These are phyloP conservation scores for Dissoconium aciculare DNA, from an alignment of 2,329 filamentous ascomycete species.

Conservation along the genomic window DNA sequence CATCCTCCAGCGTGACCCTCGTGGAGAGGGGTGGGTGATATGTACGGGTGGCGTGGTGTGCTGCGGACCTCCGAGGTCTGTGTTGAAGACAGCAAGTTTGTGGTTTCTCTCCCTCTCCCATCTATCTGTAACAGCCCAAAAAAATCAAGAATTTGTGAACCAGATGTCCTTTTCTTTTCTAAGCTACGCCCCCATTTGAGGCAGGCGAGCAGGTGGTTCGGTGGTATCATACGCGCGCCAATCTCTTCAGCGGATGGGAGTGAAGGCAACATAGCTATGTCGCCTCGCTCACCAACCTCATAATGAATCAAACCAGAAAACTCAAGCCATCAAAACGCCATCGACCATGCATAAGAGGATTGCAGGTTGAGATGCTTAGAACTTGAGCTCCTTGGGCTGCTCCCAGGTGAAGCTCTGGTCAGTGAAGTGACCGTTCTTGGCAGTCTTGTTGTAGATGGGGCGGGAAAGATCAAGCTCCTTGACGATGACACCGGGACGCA, in stretches of 20 bases:
- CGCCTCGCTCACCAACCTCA: too few species aligned
- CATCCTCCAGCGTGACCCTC: neutral
- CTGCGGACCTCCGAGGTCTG: conserved; percentile 14
- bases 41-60: conserved; percentile 4
- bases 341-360: conserved; percentile 5
- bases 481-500: conserved; percentile 96
- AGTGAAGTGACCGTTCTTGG: conserved; percentile 99
- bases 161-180: conserved; percentile 2
- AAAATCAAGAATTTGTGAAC: too few species aligned
- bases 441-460: conserved; percentile 96
- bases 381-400: conserved; percentile 87
- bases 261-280: conserved; percentile 3
- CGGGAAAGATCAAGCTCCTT: conserved; percentile 88
- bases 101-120: conserved; percentile 17
- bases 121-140: conserved; percentile 13
- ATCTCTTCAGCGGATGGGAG: conserved; percentile 7
- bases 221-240: conserved; percentile 7
- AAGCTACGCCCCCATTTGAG: conserved; percentile 3
- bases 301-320: too few species aligned
- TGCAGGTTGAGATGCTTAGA: conserved; percentile 41
- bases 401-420: conserved; percentile 98
- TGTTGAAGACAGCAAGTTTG: conserved; percentile 15
- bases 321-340: too few species aligned
- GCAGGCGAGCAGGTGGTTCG: too few species aligned
- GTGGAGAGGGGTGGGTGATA: neutral